Evolutionary conservation across 2,329 filamentous ascomycete genomes (phyloP).

Genomic region (Scedosporium apiospermum): DNA sequence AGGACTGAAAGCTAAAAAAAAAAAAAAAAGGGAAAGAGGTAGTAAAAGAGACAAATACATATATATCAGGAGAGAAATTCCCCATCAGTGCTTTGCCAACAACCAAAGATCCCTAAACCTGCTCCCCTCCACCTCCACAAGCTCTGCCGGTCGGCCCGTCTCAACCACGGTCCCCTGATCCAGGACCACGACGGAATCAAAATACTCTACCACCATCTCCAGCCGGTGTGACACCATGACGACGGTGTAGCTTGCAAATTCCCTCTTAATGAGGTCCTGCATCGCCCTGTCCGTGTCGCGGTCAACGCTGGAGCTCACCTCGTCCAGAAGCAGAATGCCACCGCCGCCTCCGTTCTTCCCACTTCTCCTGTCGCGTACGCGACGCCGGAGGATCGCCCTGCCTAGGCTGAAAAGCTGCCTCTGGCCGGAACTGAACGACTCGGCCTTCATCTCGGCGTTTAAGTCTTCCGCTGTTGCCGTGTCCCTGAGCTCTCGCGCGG

Average conservation of each 20-base stretch:
- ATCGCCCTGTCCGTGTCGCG: slow-evolving; percentile 29
- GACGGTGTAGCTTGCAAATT: slow-evolving; percentile 41
- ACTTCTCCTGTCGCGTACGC: slow-evolving; percentile 15
- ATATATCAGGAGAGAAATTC: no score
- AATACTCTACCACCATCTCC: neutral
- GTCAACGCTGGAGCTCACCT: slow-evolving; percentile 33
- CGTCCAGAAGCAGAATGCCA: slow-evolving; percentile 30
- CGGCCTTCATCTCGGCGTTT: slow-evolving; percentile 28
- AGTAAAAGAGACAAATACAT: no score
- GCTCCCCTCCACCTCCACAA: neutral
- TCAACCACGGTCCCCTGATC: neutral
- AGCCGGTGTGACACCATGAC: slow-evolving; percentile 36
- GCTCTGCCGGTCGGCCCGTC: neutral
- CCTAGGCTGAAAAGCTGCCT: slow-evolving; percentile 56
- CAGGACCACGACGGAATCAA: neutral
- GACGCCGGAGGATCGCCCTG: slow-evolving; percentile 40
- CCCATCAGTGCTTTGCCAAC: neutral
- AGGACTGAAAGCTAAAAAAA: no score
- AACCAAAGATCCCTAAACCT: neutral
- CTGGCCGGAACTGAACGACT: slow-evolving; percentile 48
- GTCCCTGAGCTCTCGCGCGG: no score
- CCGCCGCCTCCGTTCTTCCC: slow-evolving; percentile 17
- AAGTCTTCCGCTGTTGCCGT: slow-evolving; percentile 17
- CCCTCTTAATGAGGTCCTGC: slow-evolving; percentile 28
- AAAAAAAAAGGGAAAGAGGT: no score